A percentile compares a stretch with the other conserved stretches of the same genome.
These are phyloP conservation scores for Citrus unshiu DNA, from an alignment of 345 rosid species.

Conservation along the genomic window DNA sequence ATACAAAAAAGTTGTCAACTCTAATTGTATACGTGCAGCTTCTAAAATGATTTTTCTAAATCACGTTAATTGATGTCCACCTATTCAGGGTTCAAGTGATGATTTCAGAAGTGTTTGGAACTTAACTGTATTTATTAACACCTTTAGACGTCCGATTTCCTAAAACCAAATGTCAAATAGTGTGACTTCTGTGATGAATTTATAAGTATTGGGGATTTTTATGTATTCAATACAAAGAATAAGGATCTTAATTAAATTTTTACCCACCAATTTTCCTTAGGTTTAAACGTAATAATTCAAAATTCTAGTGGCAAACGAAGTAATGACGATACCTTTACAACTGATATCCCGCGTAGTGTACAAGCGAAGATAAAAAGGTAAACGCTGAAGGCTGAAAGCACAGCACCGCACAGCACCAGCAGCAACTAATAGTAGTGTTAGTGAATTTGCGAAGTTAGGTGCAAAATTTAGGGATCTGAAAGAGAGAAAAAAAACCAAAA, in stretches of 20 bases:
- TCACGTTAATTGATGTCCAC: background rate
- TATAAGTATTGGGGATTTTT: background rate
- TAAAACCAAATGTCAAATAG: background rate
- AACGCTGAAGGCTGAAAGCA: background rate
- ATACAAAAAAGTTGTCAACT: accelerated
- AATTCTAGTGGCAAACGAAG: background rate
- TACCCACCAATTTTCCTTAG: background rate
- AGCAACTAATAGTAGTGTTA: no score
- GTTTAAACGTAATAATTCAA: background rate
- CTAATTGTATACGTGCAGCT: no score
- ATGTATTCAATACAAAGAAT: background rate
- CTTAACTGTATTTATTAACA: background rate
- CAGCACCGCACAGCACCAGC: no score
- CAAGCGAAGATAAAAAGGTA: background rate
- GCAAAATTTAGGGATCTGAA: conserved; percentile 38
- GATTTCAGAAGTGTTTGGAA: background rate
- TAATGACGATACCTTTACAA: background rate
- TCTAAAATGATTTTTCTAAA: no score
- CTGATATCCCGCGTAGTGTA: background rate
- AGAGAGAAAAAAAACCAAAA: background rate
- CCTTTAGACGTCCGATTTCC: background rate
- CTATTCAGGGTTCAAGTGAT: background rate
- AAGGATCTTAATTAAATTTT: background rate
- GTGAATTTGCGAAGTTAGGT: background rate
- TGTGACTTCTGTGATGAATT: background rate